Conservation (phyloP, 164 flowering plant species). For the Paratinospora sagittata region DNA sequence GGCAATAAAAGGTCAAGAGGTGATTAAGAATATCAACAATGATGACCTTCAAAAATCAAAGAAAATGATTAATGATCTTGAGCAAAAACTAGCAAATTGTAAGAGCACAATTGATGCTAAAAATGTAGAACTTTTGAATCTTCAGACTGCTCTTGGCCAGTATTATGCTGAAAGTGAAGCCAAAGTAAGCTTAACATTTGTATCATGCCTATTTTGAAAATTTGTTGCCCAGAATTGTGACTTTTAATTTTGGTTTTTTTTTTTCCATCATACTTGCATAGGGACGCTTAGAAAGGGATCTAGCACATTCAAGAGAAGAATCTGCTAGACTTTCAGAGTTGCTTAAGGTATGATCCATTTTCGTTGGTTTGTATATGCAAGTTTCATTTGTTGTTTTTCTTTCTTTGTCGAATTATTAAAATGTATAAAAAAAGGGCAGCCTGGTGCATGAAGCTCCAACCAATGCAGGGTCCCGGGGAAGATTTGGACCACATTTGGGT, state of each 20-base stretch:
- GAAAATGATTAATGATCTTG: conserved; percentile 63
- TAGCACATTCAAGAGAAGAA: conserved; percentile 70
- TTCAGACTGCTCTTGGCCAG: conserved; percentile 98
- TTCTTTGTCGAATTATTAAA: background rate
- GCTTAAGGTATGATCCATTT: conserved; percentile 45
- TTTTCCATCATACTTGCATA: conserved; percentile 13
- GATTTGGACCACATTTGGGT: too few relatives aligned
- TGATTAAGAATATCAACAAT: conserved; percentile 36
- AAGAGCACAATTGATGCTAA: conserved; percentile 61
- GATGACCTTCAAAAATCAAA: conserved; percentile 62
- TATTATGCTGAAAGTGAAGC: conserved; percentile 98
- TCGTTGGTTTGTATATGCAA: background rate
- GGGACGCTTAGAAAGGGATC: conserved; percentile 72
- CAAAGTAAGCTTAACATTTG: conserved; percentile 42
- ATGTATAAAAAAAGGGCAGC: background rate
- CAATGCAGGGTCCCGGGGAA: too few relatives aligned
- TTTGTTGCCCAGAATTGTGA: background rate
- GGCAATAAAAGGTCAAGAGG: conserved; percentile 61
- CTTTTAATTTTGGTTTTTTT: conserved; percentile 9
- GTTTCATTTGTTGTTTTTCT: background rate
- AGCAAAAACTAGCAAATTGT: conserved; percentile 52
- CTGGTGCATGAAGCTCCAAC: too few relatives aligned
- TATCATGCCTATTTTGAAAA: background rate
- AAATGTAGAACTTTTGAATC: conserved; percentile 81
- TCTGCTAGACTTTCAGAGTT: conserved; percentile 45